A percentile compares a stretch with the other conserved stretches of the same genome.
These are phyloP conservation scores for Zea luxurians DNA, from an alignment of 176 grass and related monocot genomes.

Conservation along the genomic window DNA sequence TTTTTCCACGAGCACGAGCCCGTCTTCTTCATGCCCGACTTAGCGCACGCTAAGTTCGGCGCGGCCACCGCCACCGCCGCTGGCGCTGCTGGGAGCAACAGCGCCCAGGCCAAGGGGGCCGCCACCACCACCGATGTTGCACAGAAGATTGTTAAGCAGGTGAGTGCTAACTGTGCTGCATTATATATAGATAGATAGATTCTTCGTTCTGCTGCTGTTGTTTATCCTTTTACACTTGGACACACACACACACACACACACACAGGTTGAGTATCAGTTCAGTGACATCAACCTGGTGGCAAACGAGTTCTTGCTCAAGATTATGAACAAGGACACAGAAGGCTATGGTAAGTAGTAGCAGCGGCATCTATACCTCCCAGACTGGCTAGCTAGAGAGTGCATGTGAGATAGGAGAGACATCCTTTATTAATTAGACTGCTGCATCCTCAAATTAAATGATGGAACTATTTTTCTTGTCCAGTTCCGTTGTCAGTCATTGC, in stretches of 20 bases:
- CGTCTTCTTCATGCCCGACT: slow-evolving; percentile 64
- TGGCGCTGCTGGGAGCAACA: slow-evolving; percentile 27
- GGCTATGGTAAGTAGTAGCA: slow-evolving; percentile 51
- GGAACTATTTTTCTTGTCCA: not conserved
- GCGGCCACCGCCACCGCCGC: not conserved
- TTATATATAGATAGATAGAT: too few species aligned
- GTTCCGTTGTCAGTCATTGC: slow-evolving; percentile 73
- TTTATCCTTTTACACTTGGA: not conserved
- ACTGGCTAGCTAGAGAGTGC: too few species aligned
- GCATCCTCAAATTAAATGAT: not conserved
- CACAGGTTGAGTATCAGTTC: slow-evolving; percentile 79
- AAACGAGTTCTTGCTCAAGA: slow-evolving; percentile 79
- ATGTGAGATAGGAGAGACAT: not conserved
- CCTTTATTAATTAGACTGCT: too few species aligned
- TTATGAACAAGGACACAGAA: slow-evolving; percentile 79
- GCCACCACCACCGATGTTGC: slow-evolving; percentile 38
- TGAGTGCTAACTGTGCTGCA: not conserved
- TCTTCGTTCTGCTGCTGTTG: too few species aligned
- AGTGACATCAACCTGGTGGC: slow-evolving; percentile 75
- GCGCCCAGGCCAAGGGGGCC: slow-evolving; percentile 25
- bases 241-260: not conserved
- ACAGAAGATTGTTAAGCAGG: slow-evolving; percentile 83
- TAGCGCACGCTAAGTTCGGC: slow-evolving; percentile 51
- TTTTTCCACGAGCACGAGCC: slow-evolving; percentile 65
- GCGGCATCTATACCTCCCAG: too few species aligned